phyloP scores from a whole-genome alignment of 1,284 basidiomycete species.

The Leccinum griseonigrum region DNA sequence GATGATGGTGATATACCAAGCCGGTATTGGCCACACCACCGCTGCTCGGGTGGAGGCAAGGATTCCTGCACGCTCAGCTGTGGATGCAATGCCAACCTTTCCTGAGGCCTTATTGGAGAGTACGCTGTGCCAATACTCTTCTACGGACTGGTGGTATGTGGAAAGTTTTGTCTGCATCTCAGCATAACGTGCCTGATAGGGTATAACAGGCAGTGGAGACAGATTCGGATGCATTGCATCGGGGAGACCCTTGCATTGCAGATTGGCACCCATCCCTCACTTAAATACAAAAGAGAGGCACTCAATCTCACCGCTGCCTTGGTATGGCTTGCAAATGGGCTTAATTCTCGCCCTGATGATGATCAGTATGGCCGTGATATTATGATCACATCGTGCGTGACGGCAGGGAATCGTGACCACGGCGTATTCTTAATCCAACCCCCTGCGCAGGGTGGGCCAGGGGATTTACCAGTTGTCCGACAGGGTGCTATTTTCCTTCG shows the following conservation, averaged over 20 bases:
- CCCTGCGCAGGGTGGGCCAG: neutral
- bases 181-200: too few relatives aligned
- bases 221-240: constrained; percentile 9
- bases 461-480: neutral
- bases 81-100: neutral
- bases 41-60: constrained; percentile 8
- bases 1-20: constrained; percentile 1
- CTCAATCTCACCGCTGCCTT: constrained; percentile 8
- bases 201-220: constrained; percentile 8
- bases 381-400: constrained; percentile 6
- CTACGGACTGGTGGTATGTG: constrained; percentile 8
- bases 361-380: constrained; percentile 9
- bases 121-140: constrained; percentile 1
- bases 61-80: neutral
- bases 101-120: neutral
- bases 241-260: constrained; percentile 6
- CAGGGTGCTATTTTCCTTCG: constrained; percentile 9
- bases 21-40: constrained; percentile 3
- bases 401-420: neutral
- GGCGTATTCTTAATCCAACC: constrained; percentile 6
- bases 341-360: constrained; percentile 9
- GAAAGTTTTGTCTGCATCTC: neutral
- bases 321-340: constrained; percentile 8
- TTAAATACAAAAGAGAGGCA: constrained; percentile 7
- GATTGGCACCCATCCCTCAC: neutral